A percentile compares a stretch with the other conserved stretches of the same genome.
phyloP scores from a whole-genome alignment of 768 basidiomycete species.

The Rubroboletus pulcherrimus region DNA sequence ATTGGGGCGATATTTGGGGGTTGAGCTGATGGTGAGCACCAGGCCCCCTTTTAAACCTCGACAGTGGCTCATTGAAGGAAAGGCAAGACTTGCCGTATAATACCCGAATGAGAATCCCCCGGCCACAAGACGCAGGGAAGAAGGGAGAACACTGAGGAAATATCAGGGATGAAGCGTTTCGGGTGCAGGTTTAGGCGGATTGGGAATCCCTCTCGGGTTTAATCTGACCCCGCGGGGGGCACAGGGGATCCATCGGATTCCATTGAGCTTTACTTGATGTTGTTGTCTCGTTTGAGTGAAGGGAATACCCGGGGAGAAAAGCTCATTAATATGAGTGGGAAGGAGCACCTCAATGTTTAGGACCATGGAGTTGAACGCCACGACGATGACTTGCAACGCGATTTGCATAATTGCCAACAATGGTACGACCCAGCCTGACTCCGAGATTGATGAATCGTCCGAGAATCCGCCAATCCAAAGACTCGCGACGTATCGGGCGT shows the following conservation, averaged over 20 bases:
- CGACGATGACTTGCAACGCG: not conserved
- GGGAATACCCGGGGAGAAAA: not conserved
- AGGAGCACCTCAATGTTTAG: not conserved
- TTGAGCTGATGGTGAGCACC: not conserved
- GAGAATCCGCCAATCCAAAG: no score
- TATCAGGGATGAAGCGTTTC: not conserved
- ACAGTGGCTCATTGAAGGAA: not conserved
- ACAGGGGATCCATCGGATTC: not conserved
- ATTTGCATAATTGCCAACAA: not conserved
- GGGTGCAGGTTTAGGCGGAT: not conserved
- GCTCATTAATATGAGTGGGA: not conserved
- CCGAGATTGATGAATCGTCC: not conserved
- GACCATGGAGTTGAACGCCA: no score
- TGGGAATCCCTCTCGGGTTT: not conserved
- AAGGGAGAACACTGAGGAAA: not conserved
- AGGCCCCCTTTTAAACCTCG: constrained; percentile 1
- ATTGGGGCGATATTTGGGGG: not conserved
- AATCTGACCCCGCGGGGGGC: not conserved
- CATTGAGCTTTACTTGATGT: not conserved
- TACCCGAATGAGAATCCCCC: not conserved
- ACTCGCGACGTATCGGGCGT: not conserved
- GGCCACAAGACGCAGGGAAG: not conserved
- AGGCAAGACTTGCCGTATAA: not conserved
- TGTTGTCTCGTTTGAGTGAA: not conserved
- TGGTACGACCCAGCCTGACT: not conserved